Base-by-base conservation (phyloP, 192 early-diverging fungal species). In the Gigaspora rosea region DNA sequence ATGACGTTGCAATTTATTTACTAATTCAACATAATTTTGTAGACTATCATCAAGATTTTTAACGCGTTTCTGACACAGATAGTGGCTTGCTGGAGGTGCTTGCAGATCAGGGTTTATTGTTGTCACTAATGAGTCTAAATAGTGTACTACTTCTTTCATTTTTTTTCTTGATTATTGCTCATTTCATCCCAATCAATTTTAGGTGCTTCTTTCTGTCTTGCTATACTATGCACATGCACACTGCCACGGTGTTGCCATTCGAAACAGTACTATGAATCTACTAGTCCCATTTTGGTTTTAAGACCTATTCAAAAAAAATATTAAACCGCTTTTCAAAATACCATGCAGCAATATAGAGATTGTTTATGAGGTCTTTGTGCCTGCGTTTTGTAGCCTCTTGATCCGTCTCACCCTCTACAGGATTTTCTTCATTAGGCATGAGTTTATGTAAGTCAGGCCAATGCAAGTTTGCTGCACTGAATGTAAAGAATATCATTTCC, bases 171-270 rank as follows among this genome's bases (percentile, higher is more conserved):
- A 67, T 67, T 27, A 46, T 67, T 49, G 8, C 22, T 67, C 18
- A 67, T 67, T 67, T 67, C 5, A 46, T 67, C 36, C 65, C 36
- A 67, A 9, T 67, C 65, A 46, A 67, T 67, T 67, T 16, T 68
- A 48, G 66, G 66, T 32, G 59, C 66, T 27, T 46, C 46, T 68
- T 68, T 68, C 12, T n/a, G 15, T 35, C 5, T 68, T 68, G 9
- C 66, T 1, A 68, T 68, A 8, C 66, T 13, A 68, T 68, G 13
- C 12, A 68, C 1, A 47, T 68, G 66, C 3, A 46, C 8, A 5
- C 66, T 68, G 2, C 66, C 46, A 68, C 8, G 66, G 12, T 47
- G 66, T 15, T 68, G 66, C 41, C 41, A 68, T 68, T 68, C 66
- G 13, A 68, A 68, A 27, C 13, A 0, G 41, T 68, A 68, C 41